Evolutionary conservation across 768 basidiomycete genomes (phyloP).

Genomic region (Leccinum aurantiacum): DNA sequence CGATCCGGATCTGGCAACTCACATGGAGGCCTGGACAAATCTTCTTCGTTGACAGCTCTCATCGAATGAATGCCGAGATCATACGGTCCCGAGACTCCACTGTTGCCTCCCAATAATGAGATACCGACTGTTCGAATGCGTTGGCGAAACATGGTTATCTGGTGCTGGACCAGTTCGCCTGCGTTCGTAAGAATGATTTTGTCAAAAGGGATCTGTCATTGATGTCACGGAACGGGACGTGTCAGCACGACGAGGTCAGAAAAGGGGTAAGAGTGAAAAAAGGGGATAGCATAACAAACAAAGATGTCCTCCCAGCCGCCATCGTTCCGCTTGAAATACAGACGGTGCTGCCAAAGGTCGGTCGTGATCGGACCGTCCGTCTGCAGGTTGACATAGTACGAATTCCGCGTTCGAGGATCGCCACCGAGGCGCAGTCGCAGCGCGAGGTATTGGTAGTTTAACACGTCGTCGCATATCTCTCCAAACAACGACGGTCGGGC

Average conservation of each 20-base stretch:
- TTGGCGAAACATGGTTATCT: constrained; percentile 75
- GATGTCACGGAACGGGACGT: neutral
- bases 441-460: constrained; percentile 75
- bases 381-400: constrained; percentile 94
- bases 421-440: constrained; percentile 79
- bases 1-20: constrained; percentile 12
- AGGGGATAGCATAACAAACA: constrained; percentile 45
- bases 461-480: constrained; percentile 80
- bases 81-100: constrained; percentile 69
- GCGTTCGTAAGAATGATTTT: constrained; percentile 74
- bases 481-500: constrained; percentile 86
- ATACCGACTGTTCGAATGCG: constrained; percentile 82
- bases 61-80: constrained; percentile 85
- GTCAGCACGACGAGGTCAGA: constrained; percentile 3
- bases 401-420: constrained; percentile 69
- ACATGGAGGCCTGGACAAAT: constrained; percentile 40
- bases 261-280: neutral
- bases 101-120: constrained; percentile 83
- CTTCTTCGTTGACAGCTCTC: constrained; percentile 76
- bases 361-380: constrained; percentile 78
- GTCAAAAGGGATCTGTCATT: constrained; percentile 72
- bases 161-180: constrained; percentile 66
- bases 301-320: constrained; percentile 81
- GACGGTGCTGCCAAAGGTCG: constrained; percentile 93
- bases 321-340: constrained; percentile 70